Percentiles rank a stretch among this genome's conserved stretches.
Evolutionary conservation across 1,284 basidiomycete genomes (phyloP).

Genomic region (Marasmius oreades): DNA sequence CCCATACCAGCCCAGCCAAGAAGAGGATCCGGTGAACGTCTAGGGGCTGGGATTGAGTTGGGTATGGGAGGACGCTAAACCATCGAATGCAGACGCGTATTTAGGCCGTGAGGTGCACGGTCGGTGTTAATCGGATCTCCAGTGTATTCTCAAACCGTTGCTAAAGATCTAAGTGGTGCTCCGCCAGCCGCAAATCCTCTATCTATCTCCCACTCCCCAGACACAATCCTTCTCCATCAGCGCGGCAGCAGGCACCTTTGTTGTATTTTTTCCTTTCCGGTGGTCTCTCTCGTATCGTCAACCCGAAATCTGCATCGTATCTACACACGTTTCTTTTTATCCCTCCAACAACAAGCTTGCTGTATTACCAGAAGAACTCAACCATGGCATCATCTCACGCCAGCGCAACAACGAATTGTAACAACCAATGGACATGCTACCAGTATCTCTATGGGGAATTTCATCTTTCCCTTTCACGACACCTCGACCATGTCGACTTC

Average conservation of each 20-base stretch:
- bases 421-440: background rate
- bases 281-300: background rate
- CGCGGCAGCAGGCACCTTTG: background rate
- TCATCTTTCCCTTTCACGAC: background rate
- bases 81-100: background rate
- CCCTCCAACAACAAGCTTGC: background rate
- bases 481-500: background rate
- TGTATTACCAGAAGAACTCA: background rate
- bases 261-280: background rate
- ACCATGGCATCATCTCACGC: background rate
- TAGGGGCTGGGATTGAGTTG: background rate
- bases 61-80: background rate
- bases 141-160: background rate
- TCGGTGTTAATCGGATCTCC: background rate
- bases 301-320: background rate
- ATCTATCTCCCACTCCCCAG: background rate
- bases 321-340: background rate
- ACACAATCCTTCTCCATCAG: background rate
- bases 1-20: background rate
- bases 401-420: background rate
- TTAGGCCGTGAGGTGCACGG: background rate
- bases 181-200: background rate
- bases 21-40: background rate
- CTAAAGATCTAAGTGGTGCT: background rate
- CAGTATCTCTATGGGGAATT: background rate